These are phyloP conservation scores for Leishmania aethiopica DNA, from an alignment of 208 protist genomes.

Conservation along the genomic window DNA sequence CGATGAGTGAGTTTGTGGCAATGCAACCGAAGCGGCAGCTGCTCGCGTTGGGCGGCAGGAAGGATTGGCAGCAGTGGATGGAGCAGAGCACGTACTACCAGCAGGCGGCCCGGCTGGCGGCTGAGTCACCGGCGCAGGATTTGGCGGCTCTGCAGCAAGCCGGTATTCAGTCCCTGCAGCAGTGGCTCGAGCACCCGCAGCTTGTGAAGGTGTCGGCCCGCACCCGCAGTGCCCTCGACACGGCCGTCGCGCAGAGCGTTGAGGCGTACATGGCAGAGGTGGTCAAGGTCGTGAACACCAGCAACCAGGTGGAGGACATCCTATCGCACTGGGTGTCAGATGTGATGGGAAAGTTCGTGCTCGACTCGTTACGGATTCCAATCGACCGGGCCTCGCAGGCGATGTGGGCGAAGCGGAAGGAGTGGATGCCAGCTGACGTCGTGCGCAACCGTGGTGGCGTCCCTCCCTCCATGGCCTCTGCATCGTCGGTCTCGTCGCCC, in stretches of 20 bases:
- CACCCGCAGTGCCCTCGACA: slow-evolving; percentile 78
- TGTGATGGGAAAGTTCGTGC: slow-evolving; percentile 74
- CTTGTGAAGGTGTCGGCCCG: slow-evolving; percentile 72
- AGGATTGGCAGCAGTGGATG: slow-evolving; percentile 79
- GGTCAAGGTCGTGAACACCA: slow-evolving; percentile 60
- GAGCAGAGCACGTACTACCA: slow-evolving; percentile 73
- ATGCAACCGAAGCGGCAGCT: slow-evolving; percentile 85
- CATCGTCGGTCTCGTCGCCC: neutral
- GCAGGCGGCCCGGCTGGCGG: slow-evolving; percentile 63
- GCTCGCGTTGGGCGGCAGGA: slow-evolving; percentile 55
- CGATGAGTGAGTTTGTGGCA: slow-evolving; percentile 66
- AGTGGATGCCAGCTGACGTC: slow-evolving; percentile 29
- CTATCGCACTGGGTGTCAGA: slow-evolving; percentile 66
- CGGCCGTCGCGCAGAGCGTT: slow-evolving; percentile 77
- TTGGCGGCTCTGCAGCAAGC: slow-evolving; percentile 65
- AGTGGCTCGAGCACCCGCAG: slow-evolving; percentile 81
- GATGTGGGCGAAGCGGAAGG: slow-evolving; percentile 35
- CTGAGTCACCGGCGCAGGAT: slow-evolving; percentile 67
- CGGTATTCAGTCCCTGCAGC: slow-evolving; percentile 74
- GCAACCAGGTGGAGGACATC: slow-evolving; percentile 39
- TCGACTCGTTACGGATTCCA: slow-evolving; percentile 67
- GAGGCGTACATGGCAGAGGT: slow-evolving; percentile 73
- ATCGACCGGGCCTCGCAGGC: slow-evolving; percentile 59
- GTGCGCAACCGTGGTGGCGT: slow-evolving; percentile 12
- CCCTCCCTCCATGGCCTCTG: neutral